Conservation (phyloP, 2,329 filamentous ascomycete genomes). For the Penicillium thymicola region DNA sequence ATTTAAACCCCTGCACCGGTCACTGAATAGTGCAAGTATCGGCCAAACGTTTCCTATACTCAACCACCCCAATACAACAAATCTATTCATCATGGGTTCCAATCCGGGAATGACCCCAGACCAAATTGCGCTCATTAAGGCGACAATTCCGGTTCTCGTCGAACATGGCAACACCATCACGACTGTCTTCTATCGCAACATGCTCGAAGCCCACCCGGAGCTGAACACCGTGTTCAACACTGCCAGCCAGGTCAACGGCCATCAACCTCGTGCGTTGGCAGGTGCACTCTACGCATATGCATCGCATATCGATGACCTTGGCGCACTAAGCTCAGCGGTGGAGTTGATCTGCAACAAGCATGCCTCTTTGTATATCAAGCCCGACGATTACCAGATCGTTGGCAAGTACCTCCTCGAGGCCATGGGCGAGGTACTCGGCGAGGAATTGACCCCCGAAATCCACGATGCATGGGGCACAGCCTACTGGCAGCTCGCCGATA, state of each 20-base stretch:
- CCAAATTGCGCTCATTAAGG: constrained; percentile 64
- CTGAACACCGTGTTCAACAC: constrained; percentile 70
- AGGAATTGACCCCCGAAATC: constrained; percentile 63
- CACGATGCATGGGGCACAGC: constrained; percentile 67
- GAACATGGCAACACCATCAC: constrained; percentile 68
- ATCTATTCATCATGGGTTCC: constrained; percentile 16
- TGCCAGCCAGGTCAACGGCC: constrained; percentile 64
- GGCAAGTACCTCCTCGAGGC: constrained; percentile 66
- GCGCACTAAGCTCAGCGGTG: constrained; percentile 53
- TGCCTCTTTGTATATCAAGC: constrained; percentile 64
- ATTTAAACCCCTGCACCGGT: neutral
- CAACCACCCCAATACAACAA: neutral
- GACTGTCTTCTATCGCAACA: constrained; percentile 67
- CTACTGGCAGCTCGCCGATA: constrained; percentile 69
- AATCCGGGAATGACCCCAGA: constrained; percentile 34
- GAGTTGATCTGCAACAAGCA: constrained; percentile 76
- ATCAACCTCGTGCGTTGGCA: constrained; percentile 68
- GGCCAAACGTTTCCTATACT: neutral
- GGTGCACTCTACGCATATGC: constrained; percentile 68
- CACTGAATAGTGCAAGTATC: neutral
- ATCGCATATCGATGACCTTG: constrained; percentile 66
- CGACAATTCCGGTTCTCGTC: constrained; percentile 66
- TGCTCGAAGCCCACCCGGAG: constrained; percentile 63
- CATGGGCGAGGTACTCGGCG: constrained; percentile 65
- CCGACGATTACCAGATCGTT: constrained; percentile 69